phyloP scores from a whole-genome alignment of 129 eudicot genomes.

The Arctium lappa region DNA sequence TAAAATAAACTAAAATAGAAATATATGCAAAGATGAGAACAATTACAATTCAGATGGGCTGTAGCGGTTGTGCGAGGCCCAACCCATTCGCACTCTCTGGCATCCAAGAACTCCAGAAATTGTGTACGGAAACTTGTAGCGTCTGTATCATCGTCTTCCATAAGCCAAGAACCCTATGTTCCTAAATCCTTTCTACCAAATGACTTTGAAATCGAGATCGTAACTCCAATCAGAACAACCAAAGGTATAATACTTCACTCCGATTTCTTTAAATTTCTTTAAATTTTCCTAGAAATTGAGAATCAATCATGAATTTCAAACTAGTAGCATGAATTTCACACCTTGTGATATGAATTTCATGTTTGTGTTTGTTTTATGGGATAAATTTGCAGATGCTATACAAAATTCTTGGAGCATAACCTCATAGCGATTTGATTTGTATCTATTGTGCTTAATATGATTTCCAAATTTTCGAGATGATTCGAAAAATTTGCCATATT shows the following conservation, averaged over 20 bases:
- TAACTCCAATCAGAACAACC: conserved; percentile 3
- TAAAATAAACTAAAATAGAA: too few relatives aligned
- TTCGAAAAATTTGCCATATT: neutral
- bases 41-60: neutral
- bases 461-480: neutral
- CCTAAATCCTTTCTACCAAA: neutral
- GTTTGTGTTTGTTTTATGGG: neutral
- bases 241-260: neutral
- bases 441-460: neutral
- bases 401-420: neutral
- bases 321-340: neutral
- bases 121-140: neutral
- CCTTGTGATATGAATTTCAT: neutral
- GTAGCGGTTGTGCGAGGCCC: neutral
- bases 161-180: conserved; percentile 2
- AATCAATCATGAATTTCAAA: neutral
- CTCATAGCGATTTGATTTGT: neutral
- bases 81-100: conserved; percentile 1
- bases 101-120: neutral
- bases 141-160: conserved; percentile 9
- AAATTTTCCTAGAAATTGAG: neutral
- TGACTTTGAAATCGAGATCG: conserved; percentile 4
- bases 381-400: neutral
- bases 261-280: neutral
- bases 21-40: too few relatives aligned